Conservation (phyloP, 495 filamentous ascomycete genomes). For the Lichina pygmaea region DNA sequence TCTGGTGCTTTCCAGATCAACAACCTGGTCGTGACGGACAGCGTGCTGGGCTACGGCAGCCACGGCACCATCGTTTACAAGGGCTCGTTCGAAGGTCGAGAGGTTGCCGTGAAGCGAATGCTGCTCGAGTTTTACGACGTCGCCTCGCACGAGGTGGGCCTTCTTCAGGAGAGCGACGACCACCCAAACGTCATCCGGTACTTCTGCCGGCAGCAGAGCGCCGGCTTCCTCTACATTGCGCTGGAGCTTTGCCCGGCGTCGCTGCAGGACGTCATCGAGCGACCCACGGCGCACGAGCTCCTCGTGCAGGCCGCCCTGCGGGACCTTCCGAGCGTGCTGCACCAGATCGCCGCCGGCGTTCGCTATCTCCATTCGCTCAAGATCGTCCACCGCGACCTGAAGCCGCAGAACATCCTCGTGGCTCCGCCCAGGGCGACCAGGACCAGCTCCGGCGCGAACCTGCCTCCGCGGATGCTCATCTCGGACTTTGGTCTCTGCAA, state of each 20-base stretch:
- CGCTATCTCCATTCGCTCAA: constrained; percentile 73
- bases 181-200: constrained; percentile 94
- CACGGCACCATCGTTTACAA: constrained; percentile 69
- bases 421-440: constrained; percentile 18
- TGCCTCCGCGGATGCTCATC: constrained; percentile 50
- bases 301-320: constrained; percentile 20
- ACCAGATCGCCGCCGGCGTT: constrained; percentile 68
- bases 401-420: constrained; percentile 90
- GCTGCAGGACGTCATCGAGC: constrained; percentile 64
- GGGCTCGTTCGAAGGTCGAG: constrained; percentile 68
- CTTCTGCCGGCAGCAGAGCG: constrained; percentile 64
- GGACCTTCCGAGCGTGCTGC: constrained; percentile 37
- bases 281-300: constrained; percentile 31
- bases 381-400: constrained; percentile 91
- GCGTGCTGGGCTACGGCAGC: constrained; percentile 52
- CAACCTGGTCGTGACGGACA: constrained; percentile 43
- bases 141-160: constrained; percentile 72
- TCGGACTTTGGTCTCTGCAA: constrained; percentile 97
- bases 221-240: constrained; percentile 88
- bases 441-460: constrained; percentile 4
- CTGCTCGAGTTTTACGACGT: constrained; percentile 84
- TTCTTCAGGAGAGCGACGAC: constrained; percentile 80
- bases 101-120: constrained; percentile 93
- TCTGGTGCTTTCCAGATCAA: constrained; percentile 38
- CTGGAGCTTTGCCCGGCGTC: constrained; percentile 89